phyloP scores from a whole-genome alignment of 257 asterid species.

The Nicotiana undulata region DNA sequence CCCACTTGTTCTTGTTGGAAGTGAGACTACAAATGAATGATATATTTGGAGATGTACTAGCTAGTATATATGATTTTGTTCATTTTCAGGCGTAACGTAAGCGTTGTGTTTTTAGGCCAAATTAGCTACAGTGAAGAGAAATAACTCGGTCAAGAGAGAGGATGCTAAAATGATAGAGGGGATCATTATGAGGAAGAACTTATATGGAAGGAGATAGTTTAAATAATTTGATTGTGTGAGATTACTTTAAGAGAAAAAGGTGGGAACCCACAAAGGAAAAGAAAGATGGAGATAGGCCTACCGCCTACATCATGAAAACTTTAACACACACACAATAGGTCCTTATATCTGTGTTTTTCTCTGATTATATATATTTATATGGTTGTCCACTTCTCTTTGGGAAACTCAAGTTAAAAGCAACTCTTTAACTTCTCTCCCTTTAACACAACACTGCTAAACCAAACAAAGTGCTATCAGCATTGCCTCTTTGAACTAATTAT shows the following conservation, averaged over 20 bases:
- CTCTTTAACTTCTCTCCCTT: constrained; percentile 24
- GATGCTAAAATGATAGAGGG: constrained; percentile 18
- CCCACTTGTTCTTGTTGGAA: constrained; percentile 29
- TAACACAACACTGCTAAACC: constrained; percentile 8
- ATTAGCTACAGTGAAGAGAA: not conserved
- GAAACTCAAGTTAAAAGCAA: constrained; percentile 37
- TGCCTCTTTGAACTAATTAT: constrained; percentile 16
- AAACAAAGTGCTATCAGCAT: not conserved
- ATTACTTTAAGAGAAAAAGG: constrained; percentile 38
- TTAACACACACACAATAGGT: constrained; percentile 9
- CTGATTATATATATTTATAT: constrained; percentile 39
- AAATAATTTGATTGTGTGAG: constrained; percentile 38
- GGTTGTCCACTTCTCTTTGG: constrained; percentile 33
- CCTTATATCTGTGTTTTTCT: constrained; percentile 24
- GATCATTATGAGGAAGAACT: constrained; percentile 3
- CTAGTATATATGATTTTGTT: not conserved
- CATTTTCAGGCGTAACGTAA: not conserved
- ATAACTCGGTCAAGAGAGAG: not conserved
- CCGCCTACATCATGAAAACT: constrained; percentile 44
- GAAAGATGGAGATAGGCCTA: constrained; percentile 6
- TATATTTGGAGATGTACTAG: not conserved
- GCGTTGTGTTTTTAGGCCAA: not conserved
- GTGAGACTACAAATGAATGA: constrained; percentile 3
- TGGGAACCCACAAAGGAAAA: constrained; percentile 48
- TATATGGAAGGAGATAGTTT: constrained; percentile 30